Evolutionary conservation across 1,284 basidiomycete species (phyloP), one percentile per base, ranked within the genome.

Genomic region (Ceratobasidium sp.): DNA sequence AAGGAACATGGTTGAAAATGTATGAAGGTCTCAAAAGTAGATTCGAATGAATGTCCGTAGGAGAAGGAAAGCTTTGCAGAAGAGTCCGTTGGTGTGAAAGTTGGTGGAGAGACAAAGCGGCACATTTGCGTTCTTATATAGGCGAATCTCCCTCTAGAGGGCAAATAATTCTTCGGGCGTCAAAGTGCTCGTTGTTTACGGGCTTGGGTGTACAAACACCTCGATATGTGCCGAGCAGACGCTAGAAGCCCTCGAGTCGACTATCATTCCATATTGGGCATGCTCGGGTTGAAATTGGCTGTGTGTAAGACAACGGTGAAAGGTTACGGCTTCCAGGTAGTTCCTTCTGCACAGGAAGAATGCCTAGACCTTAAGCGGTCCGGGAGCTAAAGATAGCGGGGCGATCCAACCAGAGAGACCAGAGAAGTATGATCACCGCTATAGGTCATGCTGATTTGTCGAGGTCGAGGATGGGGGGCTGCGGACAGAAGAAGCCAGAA

Each of bases 401-500:
- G 27, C 15, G 41, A 14, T 15, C 29, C 24, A 15, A 27, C 41
- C 27, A 29, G 41, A 24, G 1, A 24, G 11, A 63, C 29, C 60
- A 48, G 29, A 48, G 36, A 4, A 41, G 36, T 41, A 11, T 27
- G n/a, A n/a, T 53, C 19, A 19, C 31, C 36, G 33, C 29, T 36
- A 44, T 36, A 17, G 45, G 50, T 22, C 63, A 50, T 36, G 11
- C 27, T 45, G 8, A 22, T 33, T 54, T 54, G 53, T 45, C 51
- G 51, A 27, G 36, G n/a, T 17, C 65, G n/a, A 29, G 24, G 24
- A n/a, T 45, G 51, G 27, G 22, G 8, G 33, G 27, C 65, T 67
- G 65, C 65, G 65, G 65, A 54, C 31, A 54, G 36, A 53, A 53
- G 50, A 56, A n/a, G 7, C 36, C 24, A 53, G 65, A 67, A 67